Percentiles rank a stretch among this genome's conserved stretches.
phyloP scores from a whole-genome alignment of 164 flowering plant genomes.

The Magnolia changhungtana region DNA sequence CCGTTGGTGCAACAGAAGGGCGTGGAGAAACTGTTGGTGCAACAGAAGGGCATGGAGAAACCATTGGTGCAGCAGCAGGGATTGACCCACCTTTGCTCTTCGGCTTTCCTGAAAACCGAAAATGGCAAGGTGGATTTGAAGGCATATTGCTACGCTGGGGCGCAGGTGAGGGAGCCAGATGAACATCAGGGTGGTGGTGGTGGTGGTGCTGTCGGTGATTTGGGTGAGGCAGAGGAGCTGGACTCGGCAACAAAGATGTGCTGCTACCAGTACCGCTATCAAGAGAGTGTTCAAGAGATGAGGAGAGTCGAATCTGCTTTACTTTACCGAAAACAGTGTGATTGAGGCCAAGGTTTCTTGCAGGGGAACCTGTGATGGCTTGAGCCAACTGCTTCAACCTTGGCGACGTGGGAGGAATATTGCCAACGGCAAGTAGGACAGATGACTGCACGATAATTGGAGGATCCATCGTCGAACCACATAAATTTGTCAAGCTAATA shows the following conservation, averaged over 20 bases:
- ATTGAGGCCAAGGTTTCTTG: slow-evolving; percentile 79
- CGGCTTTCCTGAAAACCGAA: slow-evolving; percentile 21
- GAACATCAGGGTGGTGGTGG: slow-evolving; percentile 24
- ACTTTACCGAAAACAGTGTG: slow-evolving; percentile 78
- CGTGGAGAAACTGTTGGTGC: slow-evolving; percentile 8
- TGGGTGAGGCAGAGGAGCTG: slow-evolving; percentile 38
- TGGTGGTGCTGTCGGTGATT: slow-evolving; percentile 1
- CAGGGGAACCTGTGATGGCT: slow-evolving; percentile 61
- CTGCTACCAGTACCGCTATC: slow-evolving; percentile 30
- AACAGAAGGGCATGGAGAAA: slow-evolving; percentile 29
- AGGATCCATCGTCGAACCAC: slow-evolving; percentile 72
- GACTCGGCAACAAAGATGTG: slow-evolving; percentile 32
- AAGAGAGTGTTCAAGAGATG: slow-evolving; percentile 52
- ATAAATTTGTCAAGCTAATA: slow-evolving; percentile 57
- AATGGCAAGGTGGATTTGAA: slow-evolving; percentile 45
- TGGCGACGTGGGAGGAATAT: slow-evolving; percentile 39
- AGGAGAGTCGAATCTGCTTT: slow-evolving; percentile 77
- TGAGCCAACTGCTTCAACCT: slow-evolving; percentile 86
- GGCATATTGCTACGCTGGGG: slow-evolving; percentile 26
- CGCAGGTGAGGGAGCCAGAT: slow-evolving; percentile 25
- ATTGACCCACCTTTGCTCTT: slow-evolving; percentile 20
- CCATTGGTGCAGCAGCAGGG: slow-evolving; percentile 38
- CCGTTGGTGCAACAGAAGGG: slow-evolving; percentile 29
- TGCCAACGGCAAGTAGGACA: slow-evolving; percentile 66
- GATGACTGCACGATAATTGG: slow-evolving; percentile 71